These are phyloP conservation scores for Claviceps spartinae DNA, from an alignment of 2,329 filamentous ascomycete genomes.

Conservation along the genomic window DNA sequence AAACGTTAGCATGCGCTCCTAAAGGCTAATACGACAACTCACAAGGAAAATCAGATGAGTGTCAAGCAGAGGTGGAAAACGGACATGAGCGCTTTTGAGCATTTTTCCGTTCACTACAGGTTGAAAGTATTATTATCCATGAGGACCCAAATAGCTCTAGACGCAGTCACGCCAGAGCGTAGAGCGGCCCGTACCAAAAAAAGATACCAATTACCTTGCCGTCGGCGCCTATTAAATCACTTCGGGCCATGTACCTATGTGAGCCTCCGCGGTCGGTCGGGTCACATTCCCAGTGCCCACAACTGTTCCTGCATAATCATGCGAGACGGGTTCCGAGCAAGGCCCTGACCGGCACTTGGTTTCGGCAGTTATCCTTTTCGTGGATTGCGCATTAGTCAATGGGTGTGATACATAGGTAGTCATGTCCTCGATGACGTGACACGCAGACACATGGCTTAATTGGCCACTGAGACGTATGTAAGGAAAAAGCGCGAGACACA, in stretches of 20 bases:
- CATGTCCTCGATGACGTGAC: too few relatives aligned
- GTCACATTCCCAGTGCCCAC: constrained; percentile 6
- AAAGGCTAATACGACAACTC: not conserved
- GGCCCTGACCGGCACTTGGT: constrained; percentile 14
- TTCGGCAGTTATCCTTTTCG: constrained; percentile 14
- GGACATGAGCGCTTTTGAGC: too few relatives aligned
- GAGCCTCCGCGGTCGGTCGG: constrained; percentile 14
- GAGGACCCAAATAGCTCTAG: not conserved
- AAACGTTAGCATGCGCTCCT: not conserved
- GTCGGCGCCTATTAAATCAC: constrained; percentile 21
- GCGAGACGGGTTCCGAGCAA: constrained; percentile 13
- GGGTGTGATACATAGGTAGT: too few relatives aligned
- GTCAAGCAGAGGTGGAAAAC: not conserved
- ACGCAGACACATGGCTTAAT: too few relatives aligned
- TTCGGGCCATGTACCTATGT: constrained; percentile 17
- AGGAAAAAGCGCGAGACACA: too few relatives aligned
- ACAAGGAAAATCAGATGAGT: not conserved
- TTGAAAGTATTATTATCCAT: not conserved
- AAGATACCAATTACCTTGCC: constrained; percentile 13
- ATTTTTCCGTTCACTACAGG: not conserved
- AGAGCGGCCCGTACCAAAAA: too few relatives aligned
- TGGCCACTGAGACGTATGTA: too few relatives aligned
- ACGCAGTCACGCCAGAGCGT: not conserved
- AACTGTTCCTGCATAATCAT: constrained; percentile 11
- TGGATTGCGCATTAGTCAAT: constrained; percentile 11